A percentile compares a stretch with the other conserved stretches of the same genome.
Conservation (phyloP, 768 basidiomycete species). For the Tulasnella sp. region DNA sequence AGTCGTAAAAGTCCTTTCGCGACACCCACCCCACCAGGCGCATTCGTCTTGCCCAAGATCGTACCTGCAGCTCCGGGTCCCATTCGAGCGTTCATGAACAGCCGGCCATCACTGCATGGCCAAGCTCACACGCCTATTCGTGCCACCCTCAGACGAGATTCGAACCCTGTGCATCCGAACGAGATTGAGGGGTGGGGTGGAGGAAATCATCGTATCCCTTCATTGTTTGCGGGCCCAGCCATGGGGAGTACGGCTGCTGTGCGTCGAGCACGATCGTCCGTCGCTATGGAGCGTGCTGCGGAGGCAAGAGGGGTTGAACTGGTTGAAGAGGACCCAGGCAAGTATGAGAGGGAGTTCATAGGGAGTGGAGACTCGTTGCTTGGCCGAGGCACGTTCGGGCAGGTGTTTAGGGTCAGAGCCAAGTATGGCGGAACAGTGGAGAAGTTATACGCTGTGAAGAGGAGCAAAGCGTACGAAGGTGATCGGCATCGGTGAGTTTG, state of each 20-base stretch:
- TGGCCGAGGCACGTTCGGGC: slow-evolving; percentile 89
- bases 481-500: slow-evolving; percentile 71
- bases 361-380: slow-evolving; percentile 42
- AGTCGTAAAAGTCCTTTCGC: neutral
- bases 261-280: slow-evolving; percentile 6
- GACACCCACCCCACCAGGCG: neutral
- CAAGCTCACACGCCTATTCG: neutral
- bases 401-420: slow-evolving; percentile 72
- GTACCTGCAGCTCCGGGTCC: neutral
- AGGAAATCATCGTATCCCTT: neutral
- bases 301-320: neutral
- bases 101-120: neutral
- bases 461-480: slow-evolving; percentile 87
- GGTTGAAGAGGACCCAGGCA: slow-evolving; percentile 42
- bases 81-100: slow-evolving; percentile 2
- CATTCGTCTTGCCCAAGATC: neutral
- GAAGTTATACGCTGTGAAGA: slow-evolving; percentile 77
- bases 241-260: slow-evolving; percentile 4
- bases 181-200: neutral
- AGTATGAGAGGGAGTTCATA: slow-evolving; percentile 72
- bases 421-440: slow-evolving; percentile 34
- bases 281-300: slow-evolving; percentile 1
- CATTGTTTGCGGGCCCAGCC: neutral
- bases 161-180: neutral
- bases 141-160: neutral